Evolutionary conservation across 164 flowering plant species (phyloP).

Genomic region (Taxillus chinensis): DNA sequence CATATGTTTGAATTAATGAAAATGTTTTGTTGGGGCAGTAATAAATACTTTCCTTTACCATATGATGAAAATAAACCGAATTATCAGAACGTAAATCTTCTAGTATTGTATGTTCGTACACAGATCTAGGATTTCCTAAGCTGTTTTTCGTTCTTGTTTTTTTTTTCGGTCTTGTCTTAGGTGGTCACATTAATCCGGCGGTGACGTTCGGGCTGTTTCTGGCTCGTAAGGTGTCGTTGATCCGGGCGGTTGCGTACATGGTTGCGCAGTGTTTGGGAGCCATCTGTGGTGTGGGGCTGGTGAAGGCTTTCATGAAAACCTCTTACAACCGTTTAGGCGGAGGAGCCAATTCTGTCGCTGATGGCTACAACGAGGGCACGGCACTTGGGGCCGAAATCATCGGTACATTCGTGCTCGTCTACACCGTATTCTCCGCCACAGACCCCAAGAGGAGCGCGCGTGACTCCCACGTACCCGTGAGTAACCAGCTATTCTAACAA

Average conservation of each 20-base stretch:
- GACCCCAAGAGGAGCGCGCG: constrained; percentile 74
- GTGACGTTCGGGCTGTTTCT: constrained; percentile 58
- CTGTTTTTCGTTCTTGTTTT: no score
- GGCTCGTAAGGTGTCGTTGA: constrained; percentile 55
- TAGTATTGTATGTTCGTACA: no score
- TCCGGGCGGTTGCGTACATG: constrained; percentile 56
- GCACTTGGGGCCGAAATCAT: constrained; percentile 64
- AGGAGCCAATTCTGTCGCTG: constrained; percentile 38
- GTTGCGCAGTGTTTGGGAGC: constrained; percentile 60
- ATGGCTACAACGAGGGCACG: constrained; percentile 53
- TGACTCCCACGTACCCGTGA: constrained; percentile 68
- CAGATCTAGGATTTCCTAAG: no score
- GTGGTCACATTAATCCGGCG: constrained; percentile 62
- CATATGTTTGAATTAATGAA: no score
- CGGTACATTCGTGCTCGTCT: constrained; percentile 56
- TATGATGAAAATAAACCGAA: no score
- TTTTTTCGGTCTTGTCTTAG: constrained; percentile 10
- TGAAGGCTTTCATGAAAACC: constrained; percentile 53
- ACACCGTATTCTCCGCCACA: constrained; percentile 68
- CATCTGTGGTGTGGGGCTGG: constrained; percentile 55
- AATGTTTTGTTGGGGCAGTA: no score
- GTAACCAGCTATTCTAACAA: not conserved
- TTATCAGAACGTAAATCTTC: no score
- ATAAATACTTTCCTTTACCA: no score
- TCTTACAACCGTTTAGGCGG: constrained; percentile 38